Evolutionary conservation across 1,139 yeast genomes (phyloP).

Genomic region (Diutina rugosa): DNA sequence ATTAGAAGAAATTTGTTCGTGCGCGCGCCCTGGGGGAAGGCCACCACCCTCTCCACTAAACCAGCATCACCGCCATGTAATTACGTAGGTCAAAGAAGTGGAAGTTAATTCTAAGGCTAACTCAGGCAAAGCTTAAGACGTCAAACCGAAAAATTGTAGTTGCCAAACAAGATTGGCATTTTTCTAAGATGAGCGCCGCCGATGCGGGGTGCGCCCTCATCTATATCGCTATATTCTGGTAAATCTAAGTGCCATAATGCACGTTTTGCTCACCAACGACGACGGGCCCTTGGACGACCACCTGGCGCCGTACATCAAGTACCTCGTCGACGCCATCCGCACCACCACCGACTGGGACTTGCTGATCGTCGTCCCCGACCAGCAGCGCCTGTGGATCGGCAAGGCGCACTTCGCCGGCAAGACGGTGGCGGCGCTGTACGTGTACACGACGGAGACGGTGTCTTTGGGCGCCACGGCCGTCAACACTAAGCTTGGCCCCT

Average conservation of each 20-base stretch:
- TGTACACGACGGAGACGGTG: conserved; percentile 39
- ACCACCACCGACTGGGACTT: conserved; percentile 69
- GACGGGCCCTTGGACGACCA: conserved; percentile 85
- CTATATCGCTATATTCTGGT: too few species aligned
- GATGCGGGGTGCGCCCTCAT: too few species aligned
- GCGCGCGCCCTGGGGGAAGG: background rate
- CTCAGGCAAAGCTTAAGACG: too few species aligned
- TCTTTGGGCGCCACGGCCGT: conserved; percentile 10
- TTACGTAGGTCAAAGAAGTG: too few species aligned
- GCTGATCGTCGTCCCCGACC: conserved; percentile 72
- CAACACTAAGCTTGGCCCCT: conserved; percentile 62
- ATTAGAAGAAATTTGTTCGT: background rate
- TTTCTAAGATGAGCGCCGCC: too few species aligned
- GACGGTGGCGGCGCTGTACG: conserved; percentile 52
- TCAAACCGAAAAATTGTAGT: too few species aligned
- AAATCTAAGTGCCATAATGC: conserved; percentile 14
- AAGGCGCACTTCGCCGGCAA: conserved; percentile 93
- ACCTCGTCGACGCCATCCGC: conserved; percentile 58
- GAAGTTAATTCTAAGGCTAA: too few species aligned
- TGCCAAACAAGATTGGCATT: too few species aligned
- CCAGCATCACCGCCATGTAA: too few species aligned
- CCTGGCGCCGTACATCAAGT: conserved; percentile 79
- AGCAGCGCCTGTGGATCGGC: conserved; percentile 82
- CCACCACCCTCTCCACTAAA: too few species aligned
- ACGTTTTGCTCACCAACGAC: conserved; percentile 63